These are phyloP conservation scores for Colletotrichum orchidophilum DNA, from an alignment of 2,329 filamentous ascomycete genomes.

Conservation along the genomic window DNA sequence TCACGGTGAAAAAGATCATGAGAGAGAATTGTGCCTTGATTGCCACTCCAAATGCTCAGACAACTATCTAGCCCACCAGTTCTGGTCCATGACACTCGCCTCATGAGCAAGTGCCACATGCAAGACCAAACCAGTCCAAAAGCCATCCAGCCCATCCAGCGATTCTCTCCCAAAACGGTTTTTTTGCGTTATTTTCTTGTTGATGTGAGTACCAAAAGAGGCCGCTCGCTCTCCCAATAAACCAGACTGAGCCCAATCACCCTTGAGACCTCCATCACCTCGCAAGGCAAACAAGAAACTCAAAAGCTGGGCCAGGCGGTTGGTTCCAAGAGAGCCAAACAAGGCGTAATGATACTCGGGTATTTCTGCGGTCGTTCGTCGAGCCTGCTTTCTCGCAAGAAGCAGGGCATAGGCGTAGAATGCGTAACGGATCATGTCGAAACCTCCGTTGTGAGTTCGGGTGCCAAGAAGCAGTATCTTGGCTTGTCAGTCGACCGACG, in stretches of 20 bases:
- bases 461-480: conserved; percentile 24
- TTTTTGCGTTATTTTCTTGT: conserved; percentile 35
- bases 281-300: not conserved
- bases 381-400: conserved; percentile 25
- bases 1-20: not conserved
- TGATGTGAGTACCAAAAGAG: conserved; percentile 28
- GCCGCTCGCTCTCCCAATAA: not conserved
- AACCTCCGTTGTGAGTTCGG: conserved; percentile 16
- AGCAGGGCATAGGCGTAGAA: conserved; percentile 32
- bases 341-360: conserved; percentile 30
- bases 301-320: not conserved
- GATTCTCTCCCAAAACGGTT: conserved; percentile 28
- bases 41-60: conserved; percentile 28
- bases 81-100: not conserved
- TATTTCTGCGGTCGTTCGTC: conserved; percentile 33
- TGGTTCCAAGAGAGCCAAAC: not conserved
- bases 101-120: not conserved
- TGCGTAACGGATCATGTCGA: conserved; percentile 30
- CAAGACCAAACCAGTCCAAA: conserved; percentile 16
- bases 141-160: conserved; percentile 28
- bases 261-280: not conserved
- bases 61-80: conserved; percentile 28
- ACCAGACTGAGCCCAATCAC: not conserved
- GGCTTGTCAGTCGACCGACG: conserved; percentile 19
- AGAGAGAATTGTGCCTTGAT: conserved; percentile 27